Evolutionary conservation across 164 flowering plant species (phyloP).

Genomic region (Brasenia schreberi): DNA sequence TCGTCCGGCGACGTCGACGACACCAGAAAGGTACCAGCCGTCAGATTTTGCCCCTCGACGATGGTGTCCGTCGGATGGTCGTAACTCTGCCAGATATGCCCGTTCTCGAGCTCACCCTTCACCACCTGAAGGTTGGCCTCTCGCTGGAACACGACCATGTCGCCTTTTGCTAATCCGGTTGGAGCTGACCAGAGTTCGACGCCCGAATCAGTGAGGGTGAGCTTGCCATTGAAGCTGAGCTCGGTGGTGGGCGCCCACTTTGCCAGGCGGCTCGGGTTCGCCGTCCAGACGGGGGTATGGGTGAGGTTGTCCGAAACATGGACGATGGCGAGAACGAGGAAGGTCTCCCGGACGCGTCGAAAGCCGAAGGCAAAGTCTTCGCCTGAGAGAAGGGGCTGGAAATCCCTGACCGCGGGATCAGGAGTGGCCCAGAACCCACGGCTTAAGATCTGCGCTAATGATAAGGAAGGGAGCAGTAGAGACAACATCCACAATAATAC

Average conservation of each 20-base stretch:
- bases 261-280: slow-evolving; percentile 16
- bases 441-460: background rate
- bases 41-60: slow-evolving; percentile 69
- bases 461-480: no score
- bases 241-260: slow-evolving; percentile 37
- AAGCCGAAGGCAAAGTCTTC: slow-evolving; percentile 70
- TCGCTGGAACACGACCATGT: slow-evolving; percentile 9
- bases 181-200: slow-evolving; percentile 47
- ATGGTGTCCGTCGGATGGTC: slow-evolving; percentile 61
- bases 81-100: slow-evolving; percentile 70
- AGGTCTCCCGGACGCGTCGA: slow-evolving; percentile 37
- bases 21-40: slow-evolving; percentile 34
- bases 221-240: slow-evolving; percentile 63
- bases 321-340: slow-evolving; percentile 55
- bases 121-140: slow-evolving; percentile 46
- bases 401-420: slow-evolving; percentile 29
- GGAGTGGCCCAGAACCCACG: slow-evolving; percentile 56
- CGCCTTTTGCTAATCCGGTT: slow-evolving; percentile 19
- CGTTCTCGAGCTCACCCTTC: slow-evolving; percentile 2
- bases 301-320: slow-evolving; percentile 41
- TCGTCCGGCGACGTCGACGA: slow-evolving; percentile 13
- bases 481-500: no score
- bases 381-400: slow-evolving; percentile 38
- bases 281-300: slow-evolving; percentile 44
- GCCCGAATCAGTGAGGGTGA: slow-evolving; percentile 35